Conservation (phyloP, 2,329 filamentous ascomycete genomes). For the Thielaviopsis punctulata region DNA sequence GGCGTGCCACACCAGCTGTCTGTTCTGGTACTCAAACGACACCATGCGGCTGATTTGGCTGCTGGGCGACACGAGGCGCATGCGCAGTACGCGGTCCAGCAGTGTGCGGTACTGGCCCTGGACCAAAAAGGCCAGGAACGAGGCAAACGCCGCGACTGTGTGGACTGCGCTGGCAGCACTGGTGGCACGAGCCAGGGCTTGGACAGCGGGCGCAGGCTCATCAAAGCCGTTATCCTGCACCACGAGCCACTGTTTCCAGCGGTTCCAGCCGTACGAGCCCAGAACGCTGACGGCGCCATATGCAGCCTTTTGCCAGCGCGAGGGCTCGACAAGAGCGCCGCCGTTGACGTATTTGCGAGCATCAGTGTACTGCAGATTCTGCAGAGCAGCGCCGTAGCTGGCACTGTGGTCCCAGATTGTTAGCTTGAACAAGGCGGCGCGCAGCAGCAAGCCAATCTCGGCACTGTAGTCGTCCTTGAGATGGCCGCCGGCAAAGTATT, state of each 20-base stretch:
- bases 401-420: conserved; percentile 94
- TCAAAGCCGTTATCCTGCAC: conserved; percentile 61
- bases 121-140: conserved; percentile 79
- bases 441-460: conserved; percentile 64
- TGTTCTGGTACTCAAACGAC: conserved; percentile 92
- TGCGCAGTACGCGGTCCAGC: conserved; percentile 65
- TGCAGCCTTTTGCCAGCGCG: conserved; percentile 63
- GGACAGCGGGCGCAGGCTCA: conserved; percentile 32
- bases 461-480: conserved; percentile 72
- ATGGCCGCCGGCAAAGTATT: conserved; percentile 61
- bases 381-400: conserved; percentile 81
- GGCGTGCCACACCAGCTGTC: conserved; percentile 98
- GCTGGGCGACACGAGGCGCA: conserved; percentile 71
- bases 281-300: conserved; percentile 78
- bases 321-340: conserved; percentile 49
- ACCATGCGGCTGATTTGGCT: conserved; percentile 80
- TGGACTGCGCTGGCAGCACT: conserved; percentile 54
- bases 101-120: conserved; percentile 86
- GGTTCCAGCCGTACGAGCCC: conserved; percentile 77
- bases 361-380: conserved; percentile 82
- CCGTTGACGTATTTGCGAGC: conserved; percentile 41
- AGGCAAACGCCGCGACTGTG: conserved; percentile 63
- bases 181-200: conserved; percentile 51
- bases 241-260: conserved; percentile 77
- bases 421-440: conserved; percentile 78